Percentiles rank a stretch among this genome's conserved stretches.
phyloP scores from a whole-genome alignment of 257 asterid species.

The Gardenia jasminoides region DNA sequence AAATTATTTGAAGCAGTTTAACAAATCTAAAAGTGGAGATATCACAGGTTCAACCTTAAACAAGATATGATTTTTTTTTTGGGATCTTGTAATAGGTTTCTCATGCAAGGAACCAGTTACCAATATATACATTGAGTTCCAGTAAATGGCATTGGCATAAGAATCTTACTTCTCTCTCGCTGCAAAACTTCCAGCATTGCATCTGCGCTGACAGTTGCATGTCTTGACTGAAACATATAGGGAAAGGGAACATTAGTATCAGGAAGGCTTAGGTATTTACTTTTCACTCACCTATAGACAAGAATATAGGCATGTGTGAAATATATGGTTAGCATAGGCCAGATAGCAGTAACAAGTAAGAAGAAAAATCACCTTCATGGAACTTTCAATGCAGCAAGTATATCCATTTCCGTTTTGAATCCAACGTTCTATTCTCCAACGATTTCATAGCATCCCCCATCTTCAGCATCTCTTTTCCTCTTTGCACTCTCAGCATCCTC shows the following conservation, averaged over 20 bases:
- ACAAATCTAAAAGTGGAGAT: background rate
- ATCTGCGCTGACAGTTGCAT: conserved; percentile 82
- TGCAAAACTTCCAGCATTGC: conserved; percentile 85
- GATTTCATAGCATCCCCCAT: conserved; percentile 97
- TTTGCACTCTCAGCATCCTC: conserved; percentile 67
- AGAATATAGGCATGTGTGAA: background rate
- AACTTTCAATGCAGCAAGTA: conserved; percentile 84
- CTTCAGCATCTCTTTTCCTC: conserved; percentile 68
- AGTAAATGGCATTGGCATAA: conserved; percentile 5
- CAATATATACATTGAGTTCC: background rate
- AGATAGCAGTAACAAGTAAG: background rate
- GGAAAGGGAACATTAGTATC: conserved; percentile 9
- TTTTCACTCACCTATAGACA: background rate
- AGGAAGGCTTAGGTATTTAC: background rate
- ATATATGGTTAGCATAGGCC: background rate
- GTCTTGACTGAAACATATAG: conserved; percentile 57
- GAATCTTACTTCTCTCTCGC: conserved; percentile 52
- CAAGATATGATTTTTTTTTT: no score
- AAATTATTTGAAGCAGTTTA: background rate
- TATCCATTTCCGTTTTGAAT: conserved; percentile 93
- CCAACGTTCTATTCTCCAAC: conserved; percentile 79
- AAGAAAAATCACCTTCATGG: conserved; percentile 63
- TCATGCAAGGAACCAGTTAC: background rate
- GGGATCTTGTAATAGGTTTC: background rate
- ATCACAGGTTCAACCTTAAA: conserved; percentile 1